phyloP scores from a whole-genome alignment of 257 asterid species.

The Anisodus tanguticus region DNA sequence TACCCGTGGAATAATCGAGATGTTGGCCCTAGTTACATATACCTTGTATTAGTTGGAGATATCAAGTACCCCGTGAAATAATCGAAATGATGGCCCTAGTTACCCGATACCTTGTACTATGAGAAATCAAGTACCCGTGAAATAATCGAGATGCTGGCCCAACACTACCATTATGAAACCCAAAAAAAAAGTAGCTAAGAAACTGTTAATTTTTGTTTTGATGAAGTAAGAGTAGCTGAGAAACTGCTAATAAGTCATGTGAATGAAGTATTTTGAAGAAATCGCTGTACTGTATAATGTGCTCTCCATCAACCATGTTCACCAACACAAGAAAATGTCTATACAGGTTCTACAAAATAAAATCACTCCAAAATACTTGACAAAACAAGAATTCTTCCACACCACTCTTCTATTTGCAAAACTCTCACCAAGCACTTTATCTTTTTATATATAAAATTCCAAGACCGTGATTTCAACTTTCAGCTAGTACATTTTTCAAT shows the following conservation, averaged over 20 bases:
- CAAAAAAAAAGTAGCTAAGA: background rate
- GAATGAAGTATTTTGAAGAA: background rate
- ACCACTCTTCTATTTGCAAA: background rate
- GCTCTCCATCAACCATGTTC: background rate
- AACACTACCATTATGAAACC: background rate
- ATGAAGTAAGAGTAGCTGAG: background rate
- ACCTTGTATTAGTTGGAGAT: too few species aligned
- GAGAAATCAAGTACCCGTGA: too few species aligned
- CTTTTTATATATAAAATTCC: background rate
- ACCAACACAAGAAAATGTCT: background rate
- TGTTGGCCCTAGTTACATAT: background rate
- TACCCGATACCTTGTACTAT: too few species aligned
- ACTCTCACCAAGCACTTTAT: background rate
- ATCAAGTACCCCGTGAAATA: too few species aligned
- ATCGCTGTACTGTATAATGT: background rate
- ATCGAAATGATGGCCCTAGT: too few species aligned
- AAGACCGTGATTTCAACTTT: background rate
- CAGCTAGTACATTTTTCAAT: background rate
- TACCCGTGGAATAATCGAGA: background rate
- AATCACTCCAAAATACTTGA: background rate
- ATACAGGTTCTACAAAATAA: background rate
- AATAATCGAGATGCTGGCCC: background rate
- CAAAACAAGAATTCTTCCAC: background rate
- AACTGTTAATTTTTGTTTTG: background rate
- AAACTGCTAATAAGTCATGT: background rate